These are phyloP conservation scores for Monosporozyma aquatica DNA, from an alignment of 805 yeast genomes.

Conservation along the genomic window DNA sequence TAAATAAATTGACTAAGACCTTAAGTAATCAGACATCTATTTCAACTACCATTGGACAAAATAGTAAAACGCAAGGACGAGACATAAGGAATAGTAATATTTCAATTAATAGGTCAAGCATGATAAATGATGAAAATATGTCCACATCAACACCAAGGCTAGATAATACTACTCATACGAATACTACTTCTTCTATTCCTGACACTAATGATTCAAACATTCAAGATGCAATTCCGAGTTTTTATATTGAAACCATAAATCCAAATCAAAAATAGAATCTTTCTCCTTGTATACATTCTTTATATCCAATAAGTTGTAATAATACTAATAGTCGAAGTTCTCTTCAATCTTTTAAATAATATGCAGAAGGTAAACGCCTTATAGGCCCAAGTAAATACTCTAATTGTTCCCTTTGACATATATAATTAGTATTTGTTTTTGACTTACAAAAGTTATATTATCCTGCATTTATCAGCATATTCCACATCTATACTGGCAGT, in stretches of 20 bases:
- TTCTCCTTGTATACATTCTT: no score
- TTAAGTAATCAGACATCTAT: background rate
- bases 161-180: constrained; percentile 11
- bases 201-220: constrained; percentile 19
- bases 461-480: no score
- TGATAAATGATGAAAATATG: background rate
- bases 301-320: no score
- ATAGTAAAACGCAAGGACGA: background rate
- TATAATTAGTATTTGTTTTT: no score
- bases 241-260: constrained; percentile 8
- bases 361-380: no score
- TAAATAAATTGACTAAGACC: constrained; percentile 1
- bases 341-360: background rate
- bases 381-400: no score
- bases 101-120: background rate
- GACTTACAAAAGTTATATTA: no score
- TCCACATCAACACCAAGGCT: constrained; percentile 9
- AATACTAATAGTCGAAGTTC: background rate
- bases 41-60: background rate
- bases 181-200: constrained; percentile 19
- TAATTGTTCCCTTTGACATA: no score
- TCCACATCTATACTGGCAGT: no score
- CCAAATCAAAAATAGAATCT: constrained; percentile 2
- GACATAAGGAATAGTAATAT: background rate
- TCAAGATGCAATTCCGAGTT: constrained; percentile 10